Base-by-base conservation (phyloP, 352 stramenopile species). In the Pythium biforme region DNA sequence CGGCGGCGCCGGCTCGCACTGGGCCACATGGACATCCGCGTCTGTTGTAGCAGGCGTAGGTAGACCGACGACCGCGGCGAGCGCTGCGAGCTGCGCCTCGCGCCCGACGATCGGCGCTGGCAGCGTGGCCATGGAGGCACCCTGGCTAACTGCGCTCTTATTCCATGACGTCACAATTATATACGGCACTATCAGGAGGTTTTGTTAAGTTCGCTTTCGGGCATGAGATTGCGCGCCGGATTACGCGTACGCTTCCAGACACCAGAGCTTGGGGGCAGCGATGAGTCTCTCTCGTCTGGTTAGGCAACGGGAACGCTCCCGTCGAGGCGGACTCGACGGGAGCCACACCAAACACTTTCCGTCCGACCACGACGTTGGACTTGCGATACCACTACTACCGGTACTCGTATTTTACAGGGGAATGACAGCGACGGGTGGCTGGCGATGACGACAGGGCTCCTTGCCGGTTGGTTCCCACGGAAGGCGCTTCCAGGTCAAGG, bases 1-100 rank as follows among this genome's bases (percentile, higher is more conserved):
- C 33, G 84, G 73, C n/a, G 72, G 58, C 45, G 80, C 73, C 55
- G 74, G 67, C 68, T 90, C 79, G 11, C 39, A 22, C 53, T 77
- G 41, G 20, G 31, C 37, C 11, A 17, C 12, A 9, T 1, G 17
- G 26, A 14, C 22, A 26, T 25, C 27, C 26, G 6, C 25, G 41
- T 27, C 39, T 57, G 57, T 12, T 64, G n/a, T 26, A n/a, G 31
- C 1, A 0, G 64, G 15, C n/a, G 33, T 26, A 26, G 77, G 59
- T 27, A 90, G 73, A 33, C 76, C 81, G 37, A 76, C 61, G 34
- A 82, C 72, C 2, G 69, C 68, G 20, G 64, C 62, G 40, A 94
- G 68, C 62, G 86, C 77, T 7, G 62, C 63, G 29, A 91, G 48
- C 53, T 86, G 75, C 63, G 57, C 64, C 51, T 81, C 74, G 50